Evolutionary conservation across 2,329 filamentous ascomycete species (phyloP), one percentile per base, ranked within the genome.

Genomic region (Cladosporium velox): DNA sequence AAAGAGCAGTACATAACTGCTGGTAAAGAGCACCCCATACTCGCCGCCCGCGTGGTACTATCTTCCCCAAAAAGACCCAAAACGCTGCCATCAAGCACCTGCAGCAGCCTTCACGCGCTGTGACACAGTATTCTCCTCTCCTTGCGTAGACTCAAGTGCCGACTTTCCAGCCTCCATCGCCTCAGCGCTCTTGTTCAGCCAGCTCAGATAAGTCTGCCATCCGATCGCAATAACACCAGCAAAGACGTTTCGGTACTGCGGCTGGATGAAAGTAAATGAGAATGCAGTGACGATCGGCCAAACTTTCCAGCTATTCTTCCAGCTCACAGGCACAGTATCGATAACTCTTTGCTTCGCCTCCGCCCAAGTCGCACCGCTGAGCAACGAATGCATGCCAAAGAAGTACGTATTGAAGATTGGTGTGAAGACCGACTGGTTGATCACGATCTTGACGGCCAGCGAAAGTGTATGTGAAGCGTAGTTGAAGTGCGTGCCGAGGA

Each of bases 121-220:
- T 11, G 18, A 65, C 30, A 62, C 41, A 47, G 35, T 18, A 28
- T 51, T 64, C 60, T 55, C 62, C 62, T 15, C 65, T 49, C 64
- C 60, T 15, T 41, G 54, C 57, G 55, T 26, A 28, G 47, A n/a
- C 28, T 35, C 59, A 51, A 30, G 11, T n/a, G 49, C 64, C 34
- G n/a, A 63, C 59, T 65, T 67, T 30, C 41, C 51, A 14, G 49
- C 68, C 73, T 47, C 72, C 64, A 68, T 67, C 51, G 59, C 65
- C 62, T 92, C 91, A 1, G 91, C 91, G 68, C 82, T 82, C 73
- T 90, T 85, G 73, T 96, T 96, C 73, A 96, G 78, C 77, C 88
- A 91, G 71, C 89, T 91, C 72, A 97, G 75, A 82, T 97, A 97
- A 0, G 92, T 93, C 84, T 97, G 93, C 93, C 93, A 97, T 0